Evolutionary conservation across 164 flowering plant species (phyloP).

Genomic region (Magnolia sinica): DNA sequence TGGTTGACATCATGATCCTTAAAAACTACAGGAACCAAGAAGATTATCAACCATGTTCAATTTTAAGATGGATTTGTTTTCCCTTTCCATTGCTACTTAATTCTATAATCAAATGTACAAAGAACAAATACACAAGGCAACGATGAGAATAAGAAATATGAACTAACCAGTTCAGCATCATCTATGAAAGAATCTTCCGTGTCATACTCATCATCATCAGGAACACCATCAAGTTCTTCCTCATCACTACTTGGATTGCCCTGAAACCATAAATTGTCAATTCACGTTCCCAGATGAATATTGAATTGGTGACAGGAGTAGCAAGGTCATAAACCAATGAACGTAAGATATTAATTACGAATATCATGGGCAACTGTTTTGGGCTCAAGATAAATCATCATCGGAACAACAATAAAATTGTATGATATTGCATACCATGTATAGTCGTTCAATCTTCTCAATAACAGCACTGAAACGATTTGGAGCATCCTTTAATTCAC

Average conservation of each 20-base stretch:
- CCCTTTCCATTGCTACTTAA: not conserved
- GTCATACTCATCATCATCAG: slow-evolving; percentile 98
- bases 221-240: slow-evolving; percentile 76
- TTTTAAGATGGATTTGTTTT: too few relatives aligned
- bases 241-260: slow-evolving; percentile 94
- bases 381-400: not conserved
- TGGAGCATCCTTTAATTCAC: slow-evolving; percentile 57
- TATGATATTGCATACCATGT: slow-evolving; percentile 50
- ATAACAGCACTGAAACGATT: slow-evolving; percentile 90
- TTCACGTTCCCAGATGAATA: slow-evolving; percentile 1
- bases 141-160: not conserved
- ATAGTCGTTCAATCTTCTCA: slow-evolving; percentile 95
- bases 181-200: slow-evolving; percentile 98
- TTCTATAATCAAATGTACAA: not conserved
- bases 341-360: not conserved
- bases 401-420: not conserved
- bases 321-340: not conserved
- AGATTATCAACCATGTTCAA: too few relatives aligned
- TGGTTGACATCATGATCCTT: not conserved
- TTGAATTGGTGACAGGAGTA: slow-evolving; percentile 3
- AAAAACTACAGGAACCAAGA: too few relatives aligned
- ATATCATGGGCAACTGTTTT: not conserved
- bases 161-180: slow-evolving; percentile 90
- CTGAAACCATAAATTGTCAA: slow-evolving; percentile 32
- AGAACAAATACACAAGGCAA: not conserved